phyloP scores from a whole-genome alignment of 345 rosid genomes.

The Populus nigra region DNA sequence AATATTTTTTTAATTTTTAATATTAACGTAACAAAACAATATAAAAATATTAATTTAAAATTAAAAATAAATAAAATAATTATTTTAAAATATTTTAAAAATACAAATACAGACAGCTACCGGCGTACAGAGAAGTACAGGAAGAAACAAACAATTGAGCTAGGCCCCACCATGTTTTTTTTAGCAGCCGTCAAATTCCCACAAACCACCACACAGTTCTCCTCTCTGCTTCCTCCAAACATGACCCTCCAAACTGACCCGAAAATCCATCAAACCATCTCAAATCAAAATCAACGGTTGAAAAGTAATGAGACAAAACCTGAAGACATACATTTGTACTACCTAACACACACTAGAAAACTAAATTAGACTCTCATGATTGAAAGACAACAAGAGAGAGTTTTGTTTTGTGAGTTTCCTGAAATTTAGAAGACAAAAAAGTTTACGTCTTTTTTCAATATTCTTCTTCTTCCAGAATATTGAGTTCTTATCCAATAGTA shows the following conservation, averaged over 20 bases:
- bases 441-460: background rate
- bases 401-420: background rate
- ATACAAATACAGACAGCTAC: too few species aligned
- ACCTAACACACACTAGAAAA: background rate
- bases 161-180: background rate
- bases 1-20: too few species aligned
- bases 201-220: background rate
- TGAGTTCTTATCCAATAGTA: constrained; percentile 14
- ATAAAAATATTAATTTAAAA: too few species aligned
- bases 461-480: constrained; percentile 7
- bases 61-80: background rate
- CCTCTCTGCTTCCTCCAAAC: background rate
- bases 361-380: background rate
- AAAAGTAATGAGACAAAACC: background rate
- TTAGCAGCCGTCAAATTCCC: constrained; percentile 9
- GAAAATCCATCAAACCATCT: background rate
- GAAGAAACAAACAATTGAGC: background rate
- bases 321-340: background rate
- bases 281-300: background rate
- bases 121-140: background rate
- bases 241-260: background rate
- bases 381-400: background rate
- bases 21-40: too few species aligned
- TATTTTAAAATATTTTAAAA: background rate
- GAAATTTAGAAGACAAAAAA: constrained; percentile 17